Evolutionary conservation across 441 rosid species (phyloP).

Genomic region (Pelargonium australe): DNA sequence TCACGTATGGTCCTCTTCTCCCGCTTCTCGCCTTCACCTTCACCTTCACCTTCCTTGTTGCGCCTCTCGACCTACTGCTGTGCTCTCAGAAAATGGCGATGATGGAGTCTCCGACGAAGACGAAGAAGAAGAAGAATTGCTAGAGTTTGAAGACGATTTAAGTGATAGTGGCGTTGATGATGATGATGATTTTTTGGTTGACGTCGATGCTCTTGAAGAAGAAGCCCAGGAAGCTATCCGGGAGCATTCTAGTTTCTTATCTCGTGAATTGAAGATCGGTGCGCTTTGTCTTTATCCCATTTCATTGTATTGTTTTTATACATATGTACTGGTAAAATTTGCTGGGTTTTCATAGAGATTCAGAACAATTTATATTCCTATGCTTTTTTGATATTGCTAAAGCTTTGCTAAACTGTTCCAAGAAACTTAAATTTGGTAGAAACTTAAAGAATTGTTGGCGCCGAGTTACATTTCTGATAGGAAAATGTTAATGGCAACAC

Average conservation of each 20-base stretch:
- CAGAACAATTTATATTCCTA: not conserved
- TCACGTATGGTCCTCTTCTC: not conserved
- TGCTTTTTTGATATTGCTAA: not conserved
- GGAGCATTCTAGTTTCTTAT: slow-evolving; percentile 49
- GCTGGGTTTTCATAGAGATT: not conserved
- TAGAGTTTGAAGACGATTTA: slow-evolving; percentile 3
- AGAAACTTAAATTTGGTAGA: no score
- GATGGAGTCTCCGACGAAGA: slow-evolving; percentile 15
- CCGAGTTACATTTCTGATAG: no score
- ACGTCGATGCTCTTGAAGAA: slow-evolving; percentile 52
- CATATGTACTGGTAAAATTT: no score
- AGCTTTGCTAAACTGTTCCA: no score
- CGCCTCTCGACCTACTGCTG: slow-evolving; percentile 13
- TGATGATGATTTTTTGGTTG: slow-evolving; percentile 35
- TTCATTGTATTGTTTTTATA: not conserved
- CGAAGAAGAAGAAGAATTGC: slow-evolving; percentile 23
- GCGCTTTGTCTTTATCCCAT: not conserved
- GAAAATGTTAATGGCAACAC: no score
- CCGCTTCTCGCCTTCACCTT: not conserved
- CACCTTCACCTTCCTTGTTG: slow-evolving; percentile 19
- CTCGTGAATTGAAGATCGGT: slow-evolving; percentile 61
- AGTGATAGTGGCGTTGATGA: slow-evolving; percentile 3
- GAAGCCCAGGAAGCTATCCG: slow-evolving; percentile 60
- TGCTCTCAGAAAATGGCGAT: not conserved
- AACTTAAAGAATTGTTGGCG: no score